These are phyloP conservation scores for Aspergillus fumigatus DNA, from an alignment of 2,329 filamentous ascomycete species.

Conservation along the genomic window DNA sequence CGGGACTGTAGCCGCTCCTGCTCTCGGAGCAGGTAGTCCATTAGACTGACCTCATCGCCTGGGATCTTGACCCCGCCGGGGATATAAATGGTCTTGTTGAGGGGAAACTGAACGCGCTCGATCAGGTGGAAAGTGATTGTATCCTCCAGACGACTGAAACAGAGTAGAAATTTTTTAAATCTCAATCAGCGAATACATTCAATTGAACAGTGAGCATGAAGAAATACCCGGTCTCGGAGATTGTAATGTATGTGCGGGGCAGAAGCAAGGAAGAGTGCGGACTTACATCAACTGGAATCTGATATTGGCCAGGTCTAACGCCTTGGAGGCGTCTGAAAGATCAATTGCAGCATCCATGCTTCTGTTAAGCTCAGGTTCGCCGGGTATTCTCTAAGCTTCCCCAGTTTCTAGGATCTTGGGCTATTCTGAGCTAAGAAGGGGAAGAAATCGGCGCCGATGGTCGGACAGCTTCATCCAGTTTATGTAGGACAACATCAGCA, in stretches of 20 bases:
- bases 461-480: background rate
- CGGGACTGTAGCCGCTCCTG: conserved; percentile 88
- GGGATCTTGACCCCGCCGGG: conserved; percentile 78
- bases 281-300: conserved; percentile 87
- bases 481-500: background rate
- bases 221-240: background rate
- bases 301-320: conserved; percentile 85
- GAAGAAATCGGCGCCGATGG: background rate
- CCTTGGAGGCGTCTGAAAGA: conserved; percentile 76
- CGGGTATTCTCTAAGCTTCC: background rate
- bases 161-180: background rate
- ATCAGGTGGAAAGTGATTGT: conserved; percentile 97
- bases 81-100: conserved; percentile 82
- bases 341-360: conserved; percentile 88
- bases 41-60: conserved; percentile 67
- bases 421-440: conserved; percentile 3
- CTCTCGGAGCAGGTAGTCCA: conserved; percentile 90
- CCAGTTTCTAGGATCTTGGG: background rate
- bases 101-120: conserved; percentile 93
- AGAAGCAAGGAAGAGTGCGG: background rate
- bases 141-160: conserved; percentile 80
- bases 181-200: background rate
- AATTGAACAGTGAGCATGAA: background rate
- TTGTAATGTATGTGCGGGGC: conserved; percentile 1
- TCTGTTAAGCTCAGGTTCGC: conserved; percentile 5